A percentile compares a stretch with the other conserved stretches of the same genome.
Conservation (phyloP, 352 stramenopile species). For the Phytopythium cucurbitacearum region DNA sequence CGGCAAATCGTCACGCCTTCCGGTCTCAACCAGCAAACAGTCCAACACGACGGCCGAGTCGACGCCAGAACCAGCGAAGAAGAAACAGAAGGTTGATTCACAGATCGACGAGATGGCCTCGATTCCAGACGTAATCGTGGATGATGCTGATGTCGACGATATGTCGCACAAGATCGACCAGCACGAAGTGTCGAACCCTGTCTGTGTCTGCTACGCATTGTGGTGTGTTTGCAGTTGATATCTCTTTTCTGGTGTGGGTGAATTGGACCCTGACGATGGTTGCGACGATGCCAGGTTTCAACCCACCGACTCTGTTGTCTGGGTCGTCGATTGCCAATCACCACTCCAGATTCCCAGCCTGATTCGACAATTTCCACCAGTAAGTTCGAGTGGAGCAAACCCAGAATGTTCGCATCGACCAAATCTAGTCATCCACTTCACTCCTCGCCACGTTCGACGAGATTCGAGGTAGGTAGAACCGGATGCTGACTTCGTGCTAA, state of each 20-base stretch:
- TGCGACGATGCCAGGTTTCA: conserved; percentile 13
- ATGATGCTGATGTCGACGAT: not conserved
- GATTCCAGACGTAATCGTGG: not conserved
- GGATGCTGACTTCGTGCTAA: no score
- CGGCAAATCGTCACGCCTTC: not conserved
- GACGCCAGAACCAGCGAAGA: conserved; percentile 7
- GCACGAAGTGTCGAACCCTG: not conserved
- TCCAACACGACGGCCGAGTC: no score
- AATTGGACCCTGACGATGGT: conserved; percentile 2
- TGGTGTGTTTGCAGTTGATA: conserved; percentile 17
- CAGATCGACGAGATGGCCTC: not conserved
- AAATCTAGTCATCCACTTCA: conserved; percentile 53
- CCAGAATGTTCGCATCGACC: conserved; percentile 21
- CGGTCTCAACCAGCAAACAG: no score
- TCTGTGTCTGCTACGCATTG: conserved; percentile 3
- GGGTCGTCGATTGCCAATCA: conserved; percentile 51
- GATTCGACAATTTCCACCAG: conserved; percentile 10
- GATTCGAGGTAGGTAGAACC: conserved; percentile 15
- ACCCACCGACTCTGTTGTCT: conserved; percentile 28
- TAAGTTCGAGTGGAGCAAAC: not conserved
- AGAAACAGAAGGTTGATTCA: conserved; percentile 16
- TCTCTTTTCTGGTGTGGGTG: conserved; percentile 1
- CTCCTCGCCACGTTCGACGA: conserved; percentile 19
- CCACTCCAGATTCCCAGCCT: conserved; percentile 24
- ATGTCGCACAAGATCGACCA: conserved; percentile 11